Base-by-base conservation (phyloP, 768 basidiomycete species). In the Boletus reticulatus region DNA sequence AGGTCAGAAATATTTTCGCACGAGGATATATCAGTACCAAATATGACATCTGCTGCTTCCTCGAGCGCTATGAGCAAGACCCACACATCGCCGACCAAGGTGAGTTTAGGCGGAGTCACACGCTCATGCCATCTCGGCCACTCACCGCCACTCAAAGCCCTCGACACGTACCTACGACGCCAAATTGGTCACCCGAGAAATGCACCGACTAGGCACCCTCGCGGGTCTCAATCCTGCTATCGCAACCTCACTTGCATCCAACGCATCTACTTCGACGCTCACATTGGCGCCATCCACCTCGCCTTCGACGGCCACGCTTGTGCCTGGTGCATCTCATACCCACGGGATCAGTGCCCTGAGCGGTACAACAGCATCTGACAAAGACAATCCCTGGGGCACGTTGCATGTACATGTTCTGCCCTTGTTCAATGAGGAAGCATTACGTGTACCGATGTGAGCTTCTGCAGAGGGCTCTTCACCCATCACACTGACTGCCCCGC, bases 321-420 rank as follows among this genome's bases (percentile, higher is more conserved):
- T 58, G 13, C 59, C 70, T 73, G 75, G 58, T 59, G 67, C 63
- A 73, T 70, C 80, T 2, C 76, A 63, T 46, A 57, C 47, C 50
- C 66, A 62, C 44, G 63, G 61, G 12, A 59, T 70, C 29, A 64
- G 54, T 29, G 19, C 64, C 24, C 13, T 67, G 32, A 47, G 60
- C 45, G 34, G 60, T 47, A 31, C 56, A 17, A 50, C 76, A 2
- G 72, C 74, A 12, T 70, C 77, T 1, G 75, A 78, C 4, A 73
- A 78, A 11, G 90, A 92, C 43, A 77, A 75, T 62, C 89, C 94
- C 12, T 96, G 93, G 93, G 83, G 84, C 47, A 76, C 84, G 22
- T 73, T 98, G 20, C 91, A 94, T 70, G 85, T 95, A 32, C 85
- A 92, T 67, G 88, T 97, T 34, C 75, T 98, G 4, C 94, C 94